A percentile compares a stretch with the other conserved stretches of the same genome.
Evolutionary conservation across 2,329 filamentous ascomycete genomes (phyloP).

Genomic region (Hortaea werneckii): DNA sequence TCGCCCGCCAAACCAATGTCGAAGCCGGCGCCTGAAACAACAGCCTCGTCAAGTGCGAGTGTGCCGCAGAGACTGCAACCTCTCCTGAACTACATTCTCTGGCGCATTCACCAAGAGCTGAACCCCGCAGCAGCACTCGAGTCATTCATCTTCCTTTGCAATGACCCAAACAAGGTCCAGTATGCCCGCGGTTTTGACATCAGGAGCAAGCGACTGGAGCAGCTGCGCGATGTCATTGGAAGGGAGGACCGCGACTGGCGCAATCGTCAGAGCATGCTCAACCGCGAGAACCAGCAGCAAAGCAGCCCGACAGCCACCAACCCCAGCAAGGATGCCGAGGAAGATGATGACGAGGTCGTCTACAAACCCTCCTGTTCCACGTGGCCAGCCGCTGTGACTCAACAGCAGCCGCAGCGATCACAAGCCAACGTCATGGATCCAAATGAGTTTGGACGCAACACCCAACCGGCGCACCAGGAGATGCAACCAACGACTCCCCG

Average conservation of each 20-base stretch:
- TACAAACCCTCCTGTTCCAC: constrained; percentile 20
- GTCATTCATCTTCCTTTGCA: constrained; percentile 43
- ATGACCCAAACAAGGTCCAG: constrained; percentile 36
- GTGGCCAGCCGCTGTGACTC: constrained; percentile 23
- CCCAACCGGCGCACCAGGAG: constrained; percentile 9
- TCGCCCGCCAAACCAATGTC: constrained; percentile 12
- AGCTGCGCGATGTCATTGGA: constrained; percentile 39
- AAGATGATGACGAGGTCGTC: constrained; percentile 14
- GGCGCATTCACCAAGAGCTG: constrained; percentile 40
- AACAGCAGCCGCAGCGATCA: constrained; percentile 7
- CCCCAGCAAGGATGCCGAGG: constrained; percentile 4
- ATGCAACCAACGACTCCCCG: constrained; percentile 12
- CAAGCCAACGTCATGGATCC: constrained; percentile 33
- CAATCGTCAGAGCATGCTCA: constrained; percentile 22
- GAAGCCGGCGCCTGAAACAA: constrained; percentile 3
- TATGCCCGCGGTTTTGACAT: constrained; percentile 42
- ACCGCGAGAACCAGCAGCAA: constrained; percentile 12
- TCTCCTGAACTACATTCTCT: constrained; percentile 42
- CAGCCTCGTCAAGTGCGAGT: constrained; percentile 17
- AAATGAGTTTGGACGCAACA: constrained; percentile 36
- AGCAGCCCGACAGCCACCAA: not conserved
- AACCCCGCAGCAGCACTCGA: constrained; percentile 39
- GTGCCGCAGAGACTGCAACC: constrained; percentile 34
- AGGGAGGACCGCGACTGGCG: constrained; percentile 40
- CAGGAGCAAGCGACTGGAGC: constrained; percentile 39